Percentiles rank a stretch among this genome's conserved stretches.
Evolutionary conservation across 805 yeast genomes (phyloP).

Genomic region (Myxozyma monticola): DNA sequence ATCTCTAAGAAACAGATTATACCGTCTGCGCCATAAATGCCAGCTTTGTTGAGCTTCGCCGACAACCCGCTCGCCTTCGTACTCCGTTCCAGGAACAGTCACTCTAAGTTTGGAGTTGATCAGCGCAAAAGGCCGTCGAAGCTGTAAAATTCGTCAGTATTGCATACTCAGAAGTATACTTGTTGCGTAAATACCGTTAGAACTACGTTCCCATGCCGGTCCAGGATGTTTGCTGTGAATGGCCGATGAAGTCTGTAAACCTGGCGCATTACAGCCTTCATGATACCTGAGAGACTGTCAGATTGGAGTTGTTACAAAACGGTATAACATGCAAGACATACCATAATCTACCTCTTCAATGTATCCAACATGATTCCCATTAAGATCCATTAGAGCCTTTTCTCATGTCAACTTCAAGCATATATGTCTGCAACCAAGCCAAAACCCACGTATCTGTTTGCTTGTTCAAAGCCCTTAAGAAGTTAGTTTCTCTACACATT

Average conservation of each 20-base stretch:
- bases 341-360: slow-evolving; percentile 82
- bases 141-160: no score
- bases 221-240: slow-evolving; percentile 42
- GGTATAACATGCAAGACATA: not conserved
- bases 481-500: not conserved
- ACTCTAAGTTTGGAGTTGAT: slow-evolving; percentile 85
- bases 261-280: slow-evolving; percentile 76
- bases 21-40: slow-evolving; percentile 91
- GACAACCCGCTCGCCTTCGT: slow-evolving; percentile 47
- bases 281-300: slow-evolving; percentile 36
- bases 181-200: slow-evolving; percentile 34
- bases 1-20: slow-evolving; percentile 61
- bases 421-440: not conserved
- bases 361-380: slow-evolving; percentile 74
- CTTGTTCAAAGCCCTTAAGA: slow-evolving; percentile 77
- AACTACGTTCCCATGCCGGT: slow-evolving; percentile 39
- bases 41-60: slow-evolving; percentile 92
- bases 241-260: slow-evolving; percentile 85
- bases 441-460: slow-evolving; percentile 59
- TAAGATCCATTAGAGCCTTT: slow-evolving; percentile 60
- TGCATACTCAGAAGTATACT: not conserved
- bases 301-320: not conserved
- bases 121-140: slow-evolving; percentile 63
- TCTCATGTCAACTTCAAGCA: slow-evolving; percentile 1
- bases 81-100: slow-evolving; percentile 51